Base-by-base conservation (phyloP, 164 flowering plant species). In the Piper longum region DNA sequence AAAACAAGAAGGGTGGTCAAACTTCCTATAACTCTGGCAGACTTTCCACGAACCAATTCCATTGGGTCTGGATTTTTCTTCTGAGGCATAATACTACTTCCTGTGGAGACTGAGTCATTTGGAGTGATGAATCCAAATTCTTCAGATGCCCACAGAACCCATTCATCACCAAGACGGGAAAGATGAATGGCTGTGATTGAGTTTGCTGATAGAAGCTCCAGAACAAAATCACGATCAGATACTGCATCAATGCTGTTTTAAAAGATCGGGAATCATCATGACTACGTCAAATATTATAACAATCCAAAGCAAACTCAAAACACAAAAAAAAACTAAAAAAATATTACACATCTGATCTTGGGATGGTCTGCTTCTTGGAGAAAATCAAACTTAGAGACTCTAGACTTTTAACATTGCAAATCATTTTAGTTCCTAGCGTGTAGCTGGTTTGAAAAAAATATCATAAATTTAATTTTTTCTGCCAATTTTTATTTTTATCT, bases 51-150 rank as follows among this genome's bases (percentile, higher is more conserved):
- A 62, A 95, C 98, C 70, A 95, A 96, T 79, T 95, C 99, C 99
- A 95, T 95, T 43, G 99, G 99, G 76, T 95, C 99, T 58, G 99
- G 99, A 62, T 95, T 95, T 72, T 95, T 95, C 89, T 95, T 95
- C 65, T 95, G 99, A 66, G 99, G 99, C 99, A 95, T 95, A 77
- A 95, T 95, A 77, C 99, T 95, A 69, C 99, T 95, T 69, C 99
- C 99, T 39, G 99, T 95, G 0, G 99, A 95, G 62, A 95, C 99
- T 4, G 93, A 71, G 65, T 95, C 99, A 69, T 85, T 89, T 44
- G 99, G 99, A 16, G 84, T 91, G 69, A 95, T 76, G 72, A 95
- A 95, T 55, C 98, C 99, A 72, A 95, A 95, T 69, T 95, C 99
- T 71, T 95, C 99, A 41, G 98, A 91, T 7, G 98, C 98, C 99